These are phyloP conservation scores for Zasmidium citrigriseum DNA, from an alignment of 2,329 filamentous ascomycete species.

Conservation along the genomic window DNA sequence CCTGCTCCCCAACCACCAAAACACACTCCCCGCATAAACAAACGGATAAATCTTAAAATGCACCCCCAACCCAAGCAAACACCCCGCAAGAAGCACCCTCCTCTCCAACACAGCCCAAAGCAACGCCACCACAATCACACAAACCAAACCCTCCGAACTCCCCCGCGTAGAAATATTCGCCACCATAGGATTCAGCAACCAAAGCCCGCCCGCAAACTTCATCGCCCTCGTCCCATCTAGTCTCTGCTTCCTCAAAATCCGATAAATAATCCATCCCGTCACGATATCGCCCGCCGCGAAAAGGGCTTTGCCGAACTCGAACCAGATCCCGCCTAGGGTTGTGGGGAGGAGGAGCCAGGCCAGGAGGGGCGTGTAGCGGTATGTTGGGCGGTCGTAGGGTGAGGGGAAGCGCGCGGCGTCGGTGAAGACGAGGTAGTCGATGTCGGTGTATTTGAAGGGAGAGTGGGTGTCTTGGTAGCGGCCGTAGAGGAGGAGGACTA, in stretches of 20 bases:
- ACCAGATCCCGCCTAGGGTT: constrained; percentile 62
- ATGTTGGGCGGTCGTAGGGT: constrained; percentile 88
- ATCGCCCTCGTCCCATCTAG: constrained; percentile 57
- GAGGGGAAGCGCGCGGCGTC: constrained; percentile 78
- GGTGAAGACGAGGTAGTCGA: constrained; percentile 98
- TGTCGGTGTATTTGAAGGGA: constrained; percentile 95
- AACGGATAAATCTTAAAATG: constrained; percentile 99
- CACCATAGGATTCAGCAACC: constrained; percentile 97
- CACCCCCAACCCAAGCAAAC: constrained; percentile 77
- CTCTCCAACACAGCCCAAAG: constrained; percentile 76
- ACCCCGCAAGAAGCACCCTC: constrained; percentile 65
- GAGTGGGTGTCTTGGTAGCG: constrained; percentile 90
- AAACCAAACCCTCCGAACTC: constrained; percentile 87
- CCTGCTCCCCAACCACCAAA: constrained; percentile 75
- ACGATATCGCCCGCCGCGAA: constrained; percentile 83
- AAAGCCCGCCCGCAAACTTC: constrained; percentile 74
- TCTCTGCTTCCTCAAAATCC: constrained; percentile 45
- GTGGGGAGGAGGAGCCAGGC: constrained; percentile 90
- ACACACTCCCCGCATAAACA: constrained; percentile 80
- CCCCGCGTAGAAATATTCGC: constrained; percentile 94
- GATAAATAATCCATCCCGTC: constrained; percentile 75
- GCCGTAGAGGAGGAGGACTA: constrained; percentile 78
- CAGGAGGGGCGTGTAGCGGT: constrained; percentile 92
- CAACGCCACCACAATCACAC: constrained; percentile 78
- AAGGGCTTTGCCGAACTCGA: constrained; percentile 82